A percentile compares a stretch with the other conserved stretches of the same genome.
Conservation (phyloP, 1,139 yeast species). For the Saccharomyces hybrid region DNA sequence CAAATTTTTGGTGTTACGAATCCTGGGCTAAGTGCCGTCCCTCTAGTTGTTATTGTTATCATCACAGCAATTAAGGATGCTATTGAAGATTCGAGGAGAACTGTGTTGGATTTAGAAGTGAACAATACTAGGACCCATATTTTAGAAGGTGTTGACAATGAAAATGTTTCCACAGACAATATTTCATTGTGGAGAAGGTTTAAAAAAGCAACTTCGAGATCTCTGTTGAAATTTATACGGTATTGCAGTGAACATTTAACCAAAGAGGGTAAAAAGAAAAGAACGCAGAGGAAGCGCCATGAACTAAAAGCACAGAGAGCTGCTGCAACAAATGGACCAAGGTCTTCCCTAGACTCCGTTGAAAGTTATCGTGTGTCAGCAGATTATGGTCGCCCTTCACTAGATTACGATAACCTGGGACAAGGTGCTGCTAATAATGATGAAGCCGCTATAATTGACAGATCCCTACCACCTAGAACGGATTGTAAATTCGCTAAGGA, state of each 20-base stretch:
- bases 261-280: conserved; percentile 33
- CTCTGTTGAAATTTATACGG: conserved; percentile 25
- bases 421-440: conserved; percentile 12
- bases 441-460: conserved; percentile 22
- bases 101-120: conserved; percentile 69
- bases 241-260: conserved; percentile 33
- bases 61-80: conserved; percentile 92
- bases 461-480: conserved; percentile 21
- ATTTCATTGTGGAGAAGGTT: conserved; percentile 53
- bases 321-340: conserved; percentile 15
- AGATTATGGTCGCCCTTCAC: conserved; percentile 24
- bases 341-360: conserved; percentile 28
- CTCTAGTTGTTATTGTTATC: conserved; percentile 81
- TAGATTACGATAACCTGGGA: conserved; percentile 22
- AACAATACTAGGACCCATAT: conserved; percentile 83
- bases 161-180: conserved; percentile 61
- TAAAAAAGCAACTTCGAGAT: conserved; percentile 43
- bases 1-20: conserved; percentile 84
- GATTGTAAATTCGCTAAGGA: conserved; percentile 51
- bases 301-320: conserved; percentile 10
- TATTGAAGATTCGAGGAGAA: conserved; percentile 84
- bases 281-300: conserved; percentile 20
- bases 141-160: conserved; percentile 60
- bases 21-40: conserved; percentile 89
- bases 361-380: conserved; percentile 28